Percentiles rank a stretch among this genome's conserved stretches.
Evolutionary conservation across 495 filamentous ascomycete genomes (phyloP).

Genomic region (Penicillium canescens): DNA sequence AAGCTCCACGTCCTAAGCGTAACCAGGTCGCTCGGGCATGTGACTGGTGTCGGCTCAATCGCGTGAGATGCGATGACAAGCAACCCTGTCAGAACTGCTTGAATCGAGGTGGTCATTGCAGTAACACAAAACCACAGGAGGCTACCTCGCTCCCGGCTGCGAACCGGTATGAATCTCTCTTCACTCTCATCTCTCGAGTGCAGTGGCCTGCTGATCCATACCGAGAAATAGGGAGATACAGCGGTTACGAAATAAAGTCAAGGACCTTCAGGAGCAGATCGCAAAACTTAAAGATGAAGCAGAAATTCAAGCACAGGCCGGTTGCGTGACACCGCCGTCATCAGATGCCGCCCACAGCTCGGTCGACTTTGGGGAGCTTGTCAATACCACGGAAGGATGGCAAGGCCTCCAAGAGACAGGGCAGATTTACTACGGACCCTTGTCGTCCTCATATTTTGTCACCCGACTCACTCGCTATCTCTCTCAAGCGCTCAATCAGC

Average conservation of each 20-base stretch:
- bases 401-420: conserved; percentile 18
- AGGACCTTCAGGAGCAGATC: conserved; percentile 39
- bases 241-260: conserved; percentile 33
- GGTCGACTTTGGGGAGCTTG: too few relatives aligned
- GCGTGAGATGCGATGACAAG: conserved; percentile 48
- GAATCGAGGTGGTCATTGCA: conserved; percentile 37
- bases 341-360: background rate
- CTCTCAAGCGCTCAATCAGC: conserved; percentile 8
- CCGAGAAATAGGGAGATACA: conserved; percentile 37
- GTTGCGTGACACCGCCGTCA: background rate
- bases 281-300: conserved; percentile 8
- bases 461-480: conserved; percentile 31
- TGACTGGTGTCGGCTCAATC: conserved; percentile 48
- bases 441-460: conserved; percentile 33
- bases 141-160: conserved; percentile 26
- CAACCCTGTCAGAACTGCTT: conserved; percentile 47
- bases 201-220: too few relatives aligned
- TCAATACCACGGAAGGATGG: conserved; percentile 7
- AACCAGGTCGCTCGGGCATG: conserved; percentile 48
- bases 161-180: conserved; percentile 9
- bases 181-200: background rate
- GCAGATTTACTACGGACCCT: conserved; percentile 27
- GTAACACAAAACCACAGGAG: conserved; percentile 29
- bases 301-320: background rate
- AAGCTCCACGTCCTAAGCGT: conserved; percentile 10